Evolutionary conservation across 495 filamentous ascomycete genomes (phyloP), one percentile per base, ranked within the genome.

Genomic region (Bathelium albidoporum): DNA sequence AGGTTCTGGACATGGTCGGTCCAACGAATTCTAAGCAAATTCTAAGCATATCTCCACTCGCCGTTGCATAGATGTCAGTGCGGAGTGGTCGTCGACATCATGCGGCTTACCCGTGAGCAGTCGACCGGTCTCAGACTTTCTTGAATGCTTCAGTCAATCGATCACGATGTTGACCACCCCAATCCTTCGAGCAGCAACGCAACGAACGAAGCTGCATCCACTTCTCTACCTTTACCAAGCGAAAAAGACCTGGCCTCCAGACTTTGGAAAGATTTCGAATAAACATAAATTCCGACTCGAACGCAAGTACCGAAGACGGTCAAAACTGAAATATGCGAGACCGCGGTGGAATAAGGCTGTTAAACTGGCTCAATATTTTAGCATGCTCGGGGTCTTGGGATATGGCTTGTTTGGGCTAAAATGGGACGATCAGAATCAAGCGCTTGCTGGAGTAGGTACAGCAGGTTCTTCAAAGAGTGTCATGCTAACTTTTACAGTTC

Each of bases 241-340:
- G n/a, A 90, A 91, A 73, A 87, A 86, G 64, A 75, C 83, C 73
- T 99, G 95, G 95, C 94, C 94, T 24, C 94, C 94, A 1, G 90
- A 97, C 73, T 91, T 97, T 79, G 76, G 77, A 59, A 87, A 89
- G 70, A 82, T 99, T 59, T 84, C 86, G 3, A 74, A 78, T 18
- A 91, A 88, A 71, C 86, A 97, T 68, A 88, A 97, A 72, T 94
- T 97, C 75, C 83, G 86, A 4, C 83, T 92, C 64, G 90, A 95
- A 73, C 83, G 78, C 12, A 75, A 75, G 64, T 83, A 78, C 69
- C 72, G 78, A 58, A 72, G 81, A 59, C 69, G 80, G 18, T 62
- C 75, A 26, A 76, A 77, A 72, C 81, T 96, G 65, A 91, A 90
- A 68, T 89, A 83, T 71, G 82, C 82, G 12, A 80, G 89, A 39